Base-by-base conservation (phyloP, 257 asterid genomes). In the Solanum ahanhuiri region DNA sequence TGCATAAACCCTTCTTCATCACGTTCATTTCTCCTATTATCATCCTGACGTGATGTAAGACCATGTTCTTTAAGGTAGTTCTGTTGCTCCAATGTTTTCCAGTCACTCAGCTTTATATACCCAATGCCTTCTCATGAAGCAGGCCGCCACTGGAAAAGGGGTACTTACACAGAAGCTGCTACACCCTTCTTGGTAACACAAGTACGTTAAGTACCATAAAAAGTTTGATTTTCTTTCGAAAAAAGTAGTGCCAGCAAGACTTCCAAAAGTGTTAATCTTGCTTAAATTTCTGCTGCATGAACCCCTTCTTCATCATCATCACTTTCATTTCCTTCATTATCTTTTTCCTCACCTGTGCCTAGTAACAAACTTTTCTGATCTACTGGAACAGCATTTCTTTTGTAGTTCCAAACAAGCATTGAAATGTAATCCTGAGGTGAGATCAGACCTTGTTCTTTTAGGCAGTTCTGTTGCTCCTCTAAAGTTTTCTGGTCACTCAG, bases 351-450 rank as follows among this genome's bases (percentile, higher is more conserved):
- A 72, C 88, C 89, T 57, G 94, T 86, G 88, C 89, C 91, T 82
- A 90, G 87, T 15, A 91, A 89, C 88, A 93, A 91, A 58, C 89
- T 88, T 30, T 85, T 77, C 86, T 77, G 91, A 89, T 93, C 93
- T 30, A 90, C 15, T 81, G 93, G 91, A 84, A 91, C 86, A 70
- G 95, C 92, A 88, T 94, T 96, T 91, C 92, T 92, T 90, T 96
- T 95, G 90, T 95, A 95, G 87, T 94, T 96, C 99, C 98, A 96
- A 33, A 96, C 98, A 25, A 95, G 96, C 98, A 96, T 95, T 15
- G 99, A 96, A 86, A 93, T 90, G 88, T 91, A 94, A 90, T 96
- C 98, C 91, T 95, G 98, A 85, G 99, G 99, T 51, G 98, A 96
- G 90, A 96, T 88, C 69, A 95, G 90, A 76, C 99, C 99, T 91